Evolutionary conservation across 306 rosid species (phyloP), one percentile per base, ranked within the genome.

Genomic region (Vachellia collinsii): DNA sequence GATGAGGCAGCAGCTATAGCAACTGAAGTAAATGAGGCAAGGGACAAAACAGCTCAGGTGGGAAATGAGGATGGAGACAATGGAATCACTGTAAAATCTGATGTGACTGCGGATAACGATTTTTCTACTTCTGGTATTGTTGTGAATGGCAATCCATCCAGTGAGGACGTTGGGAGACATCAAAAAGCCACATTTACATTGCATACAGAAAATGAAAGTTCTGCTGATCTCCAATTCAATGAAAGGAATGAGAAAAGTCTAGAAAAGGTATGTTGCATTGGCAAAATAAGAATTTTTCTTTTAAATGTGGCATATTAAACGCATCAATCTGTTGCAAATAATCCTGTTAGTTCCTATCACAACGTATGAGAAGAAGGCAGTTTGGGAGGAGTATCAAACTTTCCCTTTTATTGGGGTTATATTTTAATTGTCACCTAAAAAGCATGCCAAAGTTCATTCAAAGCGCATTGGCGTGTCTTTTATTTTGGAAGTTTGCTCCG

Each of bases 1-100:
- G 88, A 84, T 81, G 94, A 87, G 81, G 87, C 93, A 39, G 91
- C 81, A 14, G 85, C 87, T 25, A 84, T 72, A 79, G 89, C 70
- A 76, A 77, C 86, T 85, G 78, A 82, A 76, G 75, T 63, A 70
- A 72, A 84, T 25, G 88, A 72, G 44, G 77, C 71, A 29, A 13
- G 38, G 68, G 42, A 62, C 10, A 62, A 29, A 62, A 62, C 41
- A 13, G 9, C 16, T 34, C n/a, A 29, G 42, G n/a, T 58, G 42
- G 84, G 65, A 80, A 83, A 81, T 62, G 89, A 76, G 77, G 85
- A 44, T 82, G 87, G 56, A 76, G 79, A 53, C 62, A 88, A 84
- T 71, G 69, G 77, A n/a, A 79, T 44, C 59, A 85, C 79, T 54
- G 86, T 82, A 67, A 76, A 85, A 37, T 46, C 84, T 75, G 76